Conservation (phyloP, 2,329 filamentous ascomycete species). For the Ceratocystis lukuohia region DNA sequence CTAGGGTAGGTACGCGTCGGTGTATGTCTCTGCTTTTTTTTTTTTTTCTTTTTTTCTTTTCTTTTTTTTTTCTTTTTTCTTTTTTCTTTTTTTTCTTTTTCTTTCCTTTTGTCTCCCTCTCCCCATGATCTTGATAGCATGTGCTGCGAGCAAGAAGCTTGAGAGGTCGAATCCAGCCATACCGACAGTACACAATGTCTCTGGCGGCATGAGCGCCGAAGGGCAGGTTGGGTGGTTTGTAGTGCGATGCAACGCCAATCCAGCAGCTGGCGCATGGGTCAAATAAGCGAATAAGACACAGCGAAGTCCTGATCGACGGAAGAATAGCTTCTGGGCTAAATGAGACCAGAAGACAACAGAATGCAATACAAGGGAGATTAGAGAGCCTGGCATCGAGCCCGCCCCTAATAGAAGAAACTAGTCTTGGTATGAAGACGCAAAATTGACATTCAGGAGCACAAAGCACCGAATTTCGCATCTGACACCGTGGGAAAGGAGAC, state of each 20-base stretch:
- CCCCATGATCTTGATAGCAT: background rate
- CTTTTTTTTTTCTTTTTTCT: background rate
- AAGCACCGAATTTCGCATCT: too few relatives aligned
- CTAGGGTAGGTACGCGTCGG: too few relatives aligned
- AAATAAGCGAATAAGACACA: background rate
- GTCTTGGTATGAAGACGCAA: background rate
- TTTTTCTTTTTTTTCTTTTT: background rate
- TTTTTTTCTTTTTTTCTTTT: background rate
- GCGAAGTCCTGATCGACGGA: background rate
- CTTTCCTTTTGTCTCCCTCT: background rate
- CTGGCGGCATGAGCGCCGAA: background rate
- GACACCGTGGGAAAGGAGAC: too few relatives aligned
- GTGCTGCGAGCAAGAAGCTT: too few relatives aligned
- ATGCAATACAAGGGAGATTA: background rate
- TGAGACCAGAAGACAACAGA: background rate
- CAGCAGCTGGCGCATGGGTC: background rate
- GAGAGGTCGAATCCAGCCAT: too few relatives aligned
- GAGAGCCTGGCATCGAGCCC: background rate
- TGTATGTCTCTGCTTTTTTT: background rate
- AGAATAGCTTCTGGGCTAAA: background rate
- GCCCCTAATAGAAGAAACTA: background rate
- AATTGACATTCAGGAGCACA: too few relatives aligned
- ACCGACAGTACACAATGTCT: too few relatives aligned
- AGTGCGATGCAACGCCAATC: background rate
- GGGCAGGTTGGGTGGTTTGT: background rate